Evolutionary conservation across 305 asterid species (phyloP).

Genomic region (Petunia hybrid): DNA sequence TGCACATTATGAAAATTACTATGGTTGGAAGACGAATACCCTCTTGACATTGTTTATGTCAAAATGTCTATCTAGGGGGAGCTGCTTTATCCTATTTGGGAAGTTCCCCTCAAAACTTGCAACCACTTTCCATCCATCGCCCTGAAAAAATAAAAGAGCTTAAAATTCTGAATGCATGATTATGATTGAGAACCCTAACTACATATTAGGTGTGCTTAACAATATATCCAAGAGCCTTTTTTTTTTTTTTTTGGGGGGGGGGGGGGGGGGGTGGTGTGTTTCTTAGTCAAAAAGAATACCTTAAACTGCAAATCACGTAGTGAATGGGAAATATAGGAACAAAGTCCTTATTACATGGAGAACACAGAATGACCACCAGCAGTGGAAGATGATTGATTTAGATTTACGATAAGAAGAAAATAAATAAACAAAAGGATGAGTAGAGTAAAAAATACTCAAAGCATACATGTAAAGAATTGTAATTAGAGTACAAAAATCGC

Average conservation of each 20-base stretch:
- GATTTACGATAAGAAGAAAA: constrained; percentile 3
- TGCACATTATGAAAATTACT: constrained; percentile 26
- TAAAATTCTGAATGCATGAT: constrained; percentile 1
- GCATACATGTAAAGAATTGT: constrained; percentile 11
- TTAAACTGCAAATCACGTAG: not conserved
- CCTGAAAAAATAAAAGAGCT: constrained; percentile 52
- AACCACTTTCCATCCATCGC: constrained; percentile 95
- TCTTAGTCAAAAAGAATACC: constrained; percentile 6
- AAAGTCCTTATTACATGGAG: constrained; percentile 15
- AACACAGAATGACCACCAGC: constrained; percentile 5
- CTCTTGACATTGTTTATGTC: constrained; percentile 90
- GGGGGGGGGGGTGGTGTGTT: not conserved
- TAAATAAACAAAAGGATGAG: not conserved
- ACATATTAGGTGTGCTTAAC: not conserved
- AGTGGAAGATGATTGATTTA: constrained; percentile 5
- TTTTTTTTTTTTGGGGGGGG: no score
- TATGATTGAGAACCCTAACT: constrained; percentile 19
- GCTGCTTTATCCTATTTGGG: constrained; percentile 91
- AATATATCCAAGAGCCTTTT: not conserved
- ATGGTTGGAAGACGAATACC: constrained; percentile 50
- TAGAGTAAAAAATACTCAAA: not conserved
- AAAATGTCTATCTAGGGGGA: constrained; percentile 90
- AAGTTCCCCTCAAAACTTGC: constrained; percentile 96
- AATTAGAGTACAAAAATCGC: not conserved
- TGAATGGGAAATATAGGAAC: not conserved